Evolutionary conservation across 192 early-diverging fungal genomes (phyloP).

Genomic region (Coemansia sp.): DNA sequence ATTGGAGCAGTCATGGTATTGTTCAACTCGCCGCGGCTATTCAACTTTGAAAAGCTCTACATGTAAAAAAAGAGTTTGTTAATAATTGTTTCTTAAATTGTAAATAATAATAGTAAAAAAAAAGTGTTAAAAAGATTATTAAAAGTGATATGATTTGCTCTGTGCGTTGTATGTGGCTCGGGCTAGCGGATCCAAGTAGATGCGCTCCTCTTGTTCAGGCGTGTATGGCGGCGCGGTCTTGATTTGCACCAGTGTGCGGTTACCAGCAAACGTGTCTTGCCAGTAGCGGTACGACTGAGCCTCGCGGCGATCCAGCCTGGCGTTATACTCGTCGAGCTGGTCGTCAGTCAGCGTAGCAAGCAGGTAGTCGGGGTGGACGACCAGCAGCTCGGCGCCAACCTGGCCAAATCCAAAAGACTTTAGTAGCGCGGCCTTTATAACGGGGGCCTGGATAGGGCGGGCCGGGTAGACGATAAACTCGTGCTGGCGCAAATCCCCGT

Average conservation of each 20-base stretch:
- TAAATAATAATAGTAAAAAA: not conserved
- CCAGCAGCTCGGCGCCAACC: slow-evolving; percentile 71
- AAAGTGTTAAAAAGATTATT: slow-evolving; percentile 4
- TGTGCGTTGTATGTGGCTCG: slow-evolving; percentile 14
- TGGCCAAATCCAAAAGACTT: slow-evolving; percentile 80
- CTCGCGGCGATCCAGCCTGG: not conserved
- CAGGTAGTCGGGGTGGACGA: slow-evolving; percentile 71
- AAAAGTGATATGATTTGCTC: slow-evolving; percentile 32
- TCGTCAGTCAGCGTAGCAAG: slow-evolving; percentile 41
- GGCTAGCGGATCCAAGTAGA: slow-evolving; percentile 26
- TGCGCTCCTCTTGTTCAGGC: slow-evolving; percentile 15
- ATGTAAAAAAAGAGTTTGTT: slow-evolving; percentile 3
- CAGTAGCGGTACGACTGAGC: slow-evolving; percentile 28
- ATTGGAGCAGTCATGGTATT: slow-evolving; percentile 8
- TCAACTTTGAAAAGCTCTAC: slow-evolving; percentile 34
- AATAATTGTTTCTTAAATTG: not conserved
- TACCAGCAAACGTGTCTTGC: slow-evolving; percentile 35
- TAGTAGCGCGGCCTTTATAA: slow-evolving; percentile 66
- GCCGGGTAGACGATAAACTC: slow-evolving; percentile 86
- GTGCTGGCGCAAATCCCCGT: slow-evolving; percentile 65
- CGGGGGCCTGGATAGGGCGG: slow-evolving; percentile 59
- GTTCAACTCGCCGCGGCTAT: slow-evolving; percentile 23
- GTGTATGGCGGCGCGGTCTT: slow-evolving; percentile 32
- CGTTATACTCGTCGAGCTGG: slow-evolving; percentile 18
- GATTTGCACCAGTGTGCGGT: slow-evolving; percentile 23